Evolutionary conservation across 805 yeast genomes (phyloP), one percentile per base, ranked within the genome.

Genomic region (Metschnikowia borealis): DNA sequence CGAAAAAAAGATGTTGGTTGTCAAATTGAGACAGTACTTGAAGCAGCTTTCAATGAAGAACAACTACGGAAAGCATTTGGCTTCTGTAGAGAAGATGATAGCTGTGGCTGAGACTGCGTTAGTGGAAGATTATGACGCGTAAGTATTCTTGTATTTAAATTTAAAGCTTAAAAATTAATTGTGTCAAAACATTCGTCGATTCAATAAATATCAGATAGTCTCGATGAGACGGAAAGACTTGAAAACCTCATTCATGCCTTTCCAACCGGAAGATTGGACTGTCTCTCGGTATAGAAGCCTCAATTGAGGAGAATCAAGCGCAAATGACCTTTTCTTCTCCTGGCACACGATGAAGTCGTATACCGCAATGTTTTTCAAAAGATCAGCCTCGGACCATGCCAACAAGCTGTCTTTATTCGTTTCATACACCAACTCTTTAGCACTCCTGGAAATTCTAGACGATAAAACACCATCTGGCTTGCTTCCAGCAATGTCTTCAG

Each of bases 1-100:
- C 34, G 87, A 87, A 60, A 85, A 87, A 68, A 82, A 75, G 45
- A 65, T 82, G 31, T 75, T 94, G 53, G 89, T 90, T 46, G 73
- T 79, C 50, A 85, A 86, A 59, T 87, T 92, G 55, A 81, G 84
- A 69, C 89, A 88, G 47, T 91, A 88, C 62, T 75, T 92, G 68
- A 85, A 85, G 57, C 81, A 83, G 58, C 81, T 89, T 47, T 81
- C 84, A 51, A 65, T 69, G 46, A 83, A 82, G 66, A 79, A 80
- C 48, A 77, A 79, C 47, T 84, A 82, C 61, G 95, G 95, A 18
- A 89, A 89, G 70, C 96, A 89, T 62, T 72, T 88, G 55, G 91
- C 90, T 3, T 83, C 89, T 23, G 89, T 87, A 56, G 95, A 88
- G 64, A 85, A 86, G 64, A 75, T 84, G 71, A 77, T 80, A 53